Evolutionary conservation across 345 rosid genomes (phyloP), one percentile per base, ranked within the genome.

Genomic region (Clarkia xantiana): DNA sequence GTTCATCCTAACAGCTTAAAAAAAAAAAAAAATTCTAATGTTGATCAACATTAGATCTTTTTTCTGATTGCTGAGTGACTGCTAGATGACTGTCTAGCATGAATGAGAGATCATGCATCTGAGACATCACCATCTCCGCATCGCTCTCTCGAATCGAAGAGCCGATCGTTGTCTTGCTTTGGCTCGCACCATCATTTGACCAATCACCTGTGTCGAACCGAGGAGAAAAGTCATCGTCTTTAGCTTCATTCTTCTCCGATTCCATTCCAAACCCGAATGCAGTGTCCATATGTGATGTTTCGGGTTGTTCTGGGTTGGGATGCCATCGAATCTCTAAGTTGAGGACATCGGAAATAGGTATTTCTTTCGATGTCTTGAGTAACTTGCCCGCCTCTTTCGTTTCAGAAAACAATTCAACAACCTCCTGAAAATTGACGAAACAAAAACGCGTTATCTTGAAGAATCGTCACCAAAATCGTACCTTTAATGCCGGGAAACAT

Each of bases 41-140:
- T 29, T 29, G 36, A 4, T 29, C 36, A 4, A 2, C 36, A 29
- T 29, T 29, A 3, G 36, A 29, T 29, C 36, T 48, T 17, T 18
- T 23, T 4, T 29, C 36, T 1, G 36, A 29, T 29, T 29, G 36
- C 36, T 29, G 52, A 11, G 94, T 83, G 13, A 82, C 18, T 38
- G 82, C 68, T 41, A 85, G 85, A 57, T 67, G 53, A 43, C 61
- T 78, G 49, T 72, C 83, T 4, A 80, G 81, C 94, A 89, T 89
- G 67, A 89, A 85, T 9, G 90, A 89, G 46, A 89, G 85, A 67
- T 82, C 95, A 60, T 78, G 95, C 90, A 80, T 82, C 77, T 78
- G 86, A 16, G 85, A 78, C 65, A 85, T 71, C 46, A 82, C 53
- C 22, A 36, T 65, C 64, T 82, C 77, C n/a, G 63, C 67, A 22